Conservation (phyloP, 2,329 filamentous ascomycete genomes). For the Ilyonectria robusta region DNA sequence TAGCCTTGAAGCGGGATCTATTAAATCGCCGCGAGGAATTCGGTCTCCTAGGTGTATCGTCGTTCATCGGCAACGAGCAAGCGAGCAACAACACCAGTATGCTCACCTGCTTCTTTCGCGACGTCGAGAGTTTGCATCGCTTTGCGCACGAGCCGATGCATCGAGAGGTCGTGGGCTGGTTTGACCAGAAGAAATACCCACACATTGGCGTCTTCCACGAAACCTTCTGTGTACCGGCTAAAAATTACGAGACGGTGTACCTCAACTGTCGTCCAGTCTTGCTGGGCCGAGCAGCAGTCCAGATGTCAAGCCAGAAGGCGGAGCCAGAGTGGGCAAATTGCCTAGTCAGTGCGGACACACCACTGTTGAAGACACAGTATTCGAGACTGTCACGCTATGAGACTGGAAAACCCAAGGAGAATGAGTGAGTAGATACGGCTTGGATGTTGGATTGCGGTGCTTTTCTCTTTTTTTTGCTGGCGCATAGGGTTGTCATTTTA, state of each 20-base stretch:
- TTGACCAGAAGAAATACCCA: conserved; percentile 52
- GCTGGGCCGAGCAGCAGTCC: conserved; percentile 51
- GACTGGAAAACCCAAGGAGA: conserved; percentile 35
- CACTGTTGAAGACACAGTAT: conserved; percentile 53
- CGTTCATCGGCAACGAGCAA: conserved; percentile 57
- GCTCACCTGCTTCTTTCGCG: conserved; percentile 65
- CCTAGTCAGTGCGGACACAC: conserved; percentile 52
- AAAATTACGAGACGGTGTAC: conserved; percentile 67
- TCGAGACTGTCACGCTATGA: conserved; percentile 49
- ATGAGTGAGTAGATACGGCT: background rate
- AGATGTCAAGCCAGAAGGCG: conserved; percentile 40
- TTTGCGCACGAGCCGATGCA: conserved; percentile 67
- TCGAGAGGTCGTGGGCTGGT: conserved; percentile 65
- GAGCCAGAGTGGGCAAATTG: conserved; percentile 51
- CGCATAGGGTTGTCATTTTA: too few relatives aligned
- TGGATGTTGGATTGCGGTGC: background rate
- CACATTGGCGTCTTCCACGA: conserved; percentile 70
- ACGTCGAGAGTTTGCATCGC: conserved; percentile 62
- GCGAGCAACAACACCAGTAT: conserved; percentile 59
- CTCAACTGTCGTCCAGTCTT: conserved; percentile 58
- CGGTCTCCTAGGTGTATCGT: conserved; percentile 62
- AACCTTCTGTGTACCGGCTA: conserved; percentile 61
- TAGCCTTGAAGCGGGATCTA: conserved; percentile 54
- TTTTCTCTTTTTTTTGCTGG: too few relatives aligned
- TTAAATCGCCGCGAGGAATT: conserved; percentile 57